Evolutionary conservation across 768 basidiomycete genomes (phyloP), one percentile per base, ranked within the genome.

Genomic region (Astraeus odoratus): DNA sequence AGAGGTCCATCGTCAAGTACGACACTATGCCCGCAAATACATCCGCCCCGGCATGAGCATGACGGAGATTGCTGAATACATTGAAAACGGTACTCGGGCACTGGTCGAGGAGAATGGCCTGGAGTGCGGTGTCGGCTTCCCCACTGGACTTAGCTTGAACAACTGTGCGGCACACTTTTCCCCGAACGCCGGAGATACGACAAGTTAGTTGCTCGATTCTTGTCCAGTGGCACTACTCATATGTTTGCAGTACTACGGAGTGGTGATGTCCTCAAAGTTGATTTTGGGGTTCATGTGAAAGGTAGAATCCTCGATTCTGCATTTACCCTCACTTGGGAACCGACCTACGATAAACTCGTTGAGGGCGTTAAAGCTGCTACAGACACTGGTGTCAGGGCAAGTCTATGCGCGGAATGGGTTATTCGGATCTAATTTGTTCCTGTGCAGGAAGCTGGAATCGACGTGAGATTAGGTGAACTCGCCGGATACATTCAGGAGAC

Each of bases 271-370:
- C 72, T 99, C 51, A 98, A 99, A 69, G 92, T 99, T 39, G 96
- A 99, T 60, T 78, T 99, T 56, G 96, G 96, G 41, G 93, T 98
- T 3, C 96, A 99, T 52, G 93, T 98, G 27, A 87, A 86, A 57
- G 96, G 95, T n/a, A 75, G 90, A 42, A 99, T 98, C 48, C 61
- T 82, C 22, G 96, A 99, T 63, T 97, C 94, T 39, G 96, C 96
- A 3, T 98, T 98, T 65, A 99, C 96, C 3, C 69, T 97, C 57
- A 78, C 71, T 15, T 97, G 83, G 55, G 91, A 93, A 47, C 90
- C 81, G 23, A 88, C 85, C 8, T 99, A 97, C 59, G 82, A 97
- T 55, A 83, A 81, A 49, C 71, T 99, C 4, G 57, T 99, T 9
- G 83, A 86, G 57, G 94, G 96, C 23, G 96, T 95, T 39, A 85